phyloP scores from a whole-genome alignment of 148 eudicot genomes.

The Arctostaphylos glauca region DNA sequence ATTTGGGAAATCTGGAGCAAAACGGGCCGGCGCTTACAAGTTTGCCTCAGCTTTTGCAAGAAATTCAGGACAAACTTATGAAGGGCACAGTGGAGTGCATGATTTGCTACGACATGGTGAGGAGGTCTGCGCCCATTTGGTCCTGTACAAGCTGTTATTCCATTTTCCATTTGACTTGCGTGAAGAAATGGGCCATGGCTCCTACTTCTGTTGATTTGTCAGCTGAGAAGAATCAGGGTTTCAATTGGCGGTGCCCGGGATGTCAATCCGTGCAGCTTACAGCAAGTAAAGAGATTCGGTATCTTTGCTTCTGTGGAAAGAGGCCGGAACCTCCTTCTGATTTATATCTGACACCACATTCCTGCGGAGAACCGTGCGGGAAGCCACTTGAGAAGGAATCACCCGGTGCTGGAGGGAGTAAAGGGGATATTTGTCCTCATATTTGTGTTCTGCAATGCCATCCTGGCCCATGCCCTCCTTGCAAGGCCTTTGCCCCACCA shows the following conservation, averaged over 20 bases:
- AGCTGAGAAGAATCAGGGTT: constrained; percentile 80
- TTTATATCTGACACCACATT: constrained; percentile 86
- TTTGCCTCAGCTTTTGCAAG: constrained; percentile 85
- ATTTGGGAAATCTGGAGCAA: constrained; percentile 17
- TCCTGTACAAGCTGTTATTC: constrained; percentile 87
- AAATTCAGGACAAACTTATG: constrained; percentile 82
- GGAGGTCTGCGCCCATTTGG: constrained; percentile 88
- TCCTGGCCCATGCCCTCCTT: constrained; percentile 95
- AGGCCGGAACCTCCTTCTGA: constrained; percentile 90
- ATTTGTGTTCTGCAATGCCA: constrained; percentile 92
- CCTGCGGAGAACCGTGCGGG: constrained; percentile 95
- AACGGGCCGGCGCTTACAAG: constrained; percentile 30
- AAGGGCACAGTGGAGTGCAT: constrained; percentile 89
- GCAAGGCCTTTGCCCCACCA: constrained; percentile 95
- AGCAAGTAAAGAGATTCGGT: constrained; percentile 68
- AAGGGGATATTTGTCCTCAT: constrained; percentile 80
- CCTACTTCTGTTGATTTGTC: constrained; percentile 78
- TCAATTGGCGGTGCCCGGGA: constrained; percentile 96
- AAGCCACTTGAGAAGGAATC: constrained; percentile 72
- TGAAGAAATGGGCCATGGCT: constrained; percentile 93
- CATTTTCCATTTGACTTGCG: constrained; percentile 79
- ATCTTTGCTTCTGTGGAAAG: constrained; percentile 92
- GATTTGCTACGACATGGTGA: constrained; percentile 97
- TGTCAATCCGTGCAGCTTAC: constrained; percentile 87
- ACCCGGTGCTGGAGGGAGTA: constrained; percentile 36